These are phyloP conservation scores for Turritis glabra DNA, from an alignment of 345 rosid species.

Conservation along the genomic window DNA sequence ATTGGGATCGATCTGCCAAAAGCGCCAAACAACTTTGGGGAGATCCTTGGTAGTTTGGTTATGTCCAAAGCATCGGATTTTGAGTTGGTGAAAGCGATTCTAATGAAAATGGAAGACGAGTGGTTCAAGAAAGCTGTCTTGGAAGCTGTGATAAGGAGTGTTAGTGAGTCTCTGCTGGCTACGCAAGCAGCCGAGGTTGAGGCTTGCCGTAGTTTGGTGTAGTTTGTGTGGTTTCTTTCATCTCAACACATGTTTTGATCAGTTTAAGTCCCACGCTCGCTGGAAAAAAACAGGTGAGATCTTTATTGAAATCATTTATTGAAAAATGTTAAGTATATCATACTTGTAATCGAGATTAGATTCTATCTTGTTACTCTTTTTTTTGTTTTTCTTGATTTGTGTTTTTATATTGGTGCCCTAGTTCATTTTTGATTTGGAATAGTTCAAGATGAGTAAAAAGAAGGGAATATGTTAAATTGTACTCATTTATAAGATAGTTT, in stretches of 20 bases:
- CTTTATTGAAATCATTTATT: constrained; percentile 15
- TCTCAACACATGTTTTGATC: constrained; percentile 12
- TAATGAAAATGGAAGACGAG: constrained; percentile 70
- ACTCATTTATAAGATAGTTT: not conserved
- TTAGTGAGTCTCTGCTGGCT: constrained; percentile 47
- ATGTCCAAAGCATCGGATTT: constrained; percentile 56
- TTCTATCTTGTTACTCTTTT: constrained; percentile 22
- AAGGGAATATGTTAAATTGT: not conserved
- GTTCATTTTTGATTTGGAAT: constrained; percentile 26
- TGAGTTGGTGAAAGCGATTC: constrained; percentile 55
- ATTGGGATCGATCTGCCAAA: constrained; percentile 82
- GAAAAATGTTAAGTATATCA: constrained; percentile 12
- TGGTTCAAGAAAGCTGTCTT: constrained; percentile 54
- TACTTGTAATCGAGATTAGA: constrained; percentile 34
- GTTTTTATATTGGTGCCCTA: not conserved
- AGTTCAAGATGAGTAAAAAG: constrained; percentile 19
- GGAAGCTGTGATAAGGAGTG: constrained; percentile 49
- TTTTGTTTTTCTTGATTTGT: constrained; percentile 8
- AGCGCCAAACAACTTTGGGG: constrained; percentile 79
- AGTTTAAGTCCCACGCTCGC: not conserved
- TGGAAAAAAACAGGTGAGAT: constrained; percentile 11
- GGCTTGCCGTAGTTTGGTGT: constrained; percentile 53
- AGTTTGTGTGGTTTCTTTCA: constrained; percentile 3
- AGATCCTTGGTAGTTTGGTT: constrained; percentile 65
- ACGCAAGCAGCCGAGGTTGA: constrained; percentile 59